Evolutionary conservation across 345 rosid species (phyloP).

Genomic region (Trapa bicornis): DNA sequence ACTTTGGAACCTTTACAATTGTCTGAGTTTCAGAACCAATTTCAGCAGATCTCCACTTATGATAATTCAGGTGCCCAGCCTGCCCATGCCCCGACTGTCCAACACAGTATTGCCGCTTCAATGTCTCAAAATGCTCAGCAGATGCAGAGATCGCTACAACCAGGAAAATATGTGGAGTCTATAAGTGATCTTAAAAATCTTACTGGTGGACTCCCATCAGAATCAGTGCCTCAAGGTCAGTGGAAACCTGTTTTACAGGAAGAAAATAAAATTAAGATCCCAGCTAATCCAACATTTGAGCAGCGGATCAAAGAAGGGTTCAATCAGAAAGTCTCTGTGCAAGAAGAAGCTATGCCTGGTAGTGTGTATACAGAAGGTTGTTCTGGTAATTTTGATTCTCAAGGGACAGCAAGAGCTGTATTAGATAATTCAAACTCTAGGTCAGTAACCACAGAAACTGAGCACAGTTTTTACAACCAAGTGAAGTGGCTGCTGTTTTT

Average conservation of each 20-base stretch:
- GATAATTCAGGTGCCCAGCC: constrained; percentile 34
- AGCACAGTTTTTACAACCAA: constrained; percentile 54
- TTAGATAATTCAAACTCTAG: constrained; percentile 29
- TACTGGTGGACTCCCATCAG: constrained; percentile 37
- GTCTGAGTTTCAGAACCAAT: constrained; percentile 53
- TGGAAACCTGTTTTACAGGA: constrained; percentile 57
- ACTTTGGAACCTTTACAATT: constrained; percentile 45
- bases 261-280: constrained; percentile 18
- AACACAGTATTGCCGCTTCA: constrained; percentile 31
- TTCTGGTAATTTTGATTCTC: constrained; percentile 33
- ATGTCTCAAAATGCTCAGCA: constrained; percentile 43
- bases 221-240: constrained; percentile 42
- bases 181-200: constrained; percentile 33
- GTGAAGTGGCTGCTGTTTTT: constrained; percentile 80
- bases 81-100: constrained; percentile 27
- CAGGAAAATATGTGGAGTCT: constrained; percentile 43
- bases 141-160: constrained; percentile 45
- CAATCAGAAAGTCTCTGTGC: constrained; percentile 52
- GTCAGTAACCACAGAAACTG: constrained; percentile 42
- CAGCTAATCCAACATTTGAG: constrained; percentile 40
- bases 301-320: constrained; percentile 71
- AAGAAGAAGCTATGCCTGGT: constrained; percentile 71
- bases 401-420: constrained; percentile 33
- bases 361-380: constrained; percentile 51
- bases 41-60: constrained; percentile 49